These are phyloP conservation scores for Leishmania aethiopica DNA, from an alignment of 208 protist genomes.

Conservation along the genomic window DNA sequence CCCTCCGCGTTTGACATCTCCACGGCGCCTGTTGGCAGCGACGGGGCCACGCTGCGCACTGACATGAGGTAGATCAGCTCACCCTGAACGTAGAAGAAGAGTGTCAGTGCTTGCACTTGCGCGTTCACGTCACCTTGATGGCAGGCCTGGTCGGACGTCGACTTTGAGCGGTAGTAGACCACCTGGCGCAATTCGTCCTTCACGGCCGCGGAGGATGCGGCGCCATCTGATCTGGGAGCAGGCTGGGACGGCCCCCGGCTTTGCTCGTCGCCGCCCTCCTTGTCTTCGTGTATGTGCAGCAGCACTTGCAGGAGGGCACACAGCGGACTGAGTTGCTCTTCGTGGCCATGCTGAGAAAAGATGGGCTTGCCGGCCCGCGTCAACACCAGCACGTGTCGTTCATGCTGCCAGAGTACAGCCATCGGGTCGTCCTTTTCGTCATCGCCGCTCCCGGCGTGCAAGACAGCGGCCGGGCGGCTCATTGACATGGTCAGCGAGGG, in stretches of 20 bases:
- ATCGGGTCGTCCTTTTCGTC: neutral
- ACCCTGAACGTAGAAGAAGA: constrained; percentile 55
- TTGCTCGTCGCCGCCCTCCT: neutral
- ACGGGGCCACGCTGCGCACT: constrained; percentile 20
- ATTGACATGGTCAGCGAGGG: neutral
- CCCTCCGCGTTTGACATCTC: neutral
- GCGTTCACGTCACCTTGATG: neutral
- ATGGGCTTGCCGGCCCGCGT: constrained; percentile 87
- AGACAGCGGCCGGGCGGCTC: neutral
- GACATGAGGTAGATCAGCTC: constrained; percentile 67
- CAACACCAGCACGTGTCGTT: constrained; percentile 85
- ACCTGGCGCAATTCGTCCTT: constrained; percentile 23
- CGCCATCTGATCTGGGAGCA: neutral
- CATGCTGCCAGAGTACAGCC: constrained; percentile 38
- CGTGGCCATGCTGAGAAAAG: constrained; percentile 74
- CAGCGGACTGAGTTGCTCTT: constrained; percentile 49
- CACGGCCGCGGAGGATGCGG: neutral
- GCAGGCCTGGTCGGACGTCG: neutral
- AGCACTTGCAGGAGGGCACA: constrained; percentile 80
- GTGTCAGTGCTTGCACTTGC: constrained; percentile 25
- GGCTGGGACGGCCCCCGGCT: neutral
- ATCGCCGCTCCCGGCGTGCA: neutral
- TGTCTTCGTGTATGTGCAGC: constrained; percentile 38
- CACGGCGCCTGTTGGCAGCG: neutral
- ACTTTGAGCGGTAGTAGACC: constrained; percentile 9